A percentile compares a stretch with the other conserved stretches of the same genome.
phyloP scores from a whole-genome alignment of 179 eudicot species.

The Silene coronaria region DNA sequence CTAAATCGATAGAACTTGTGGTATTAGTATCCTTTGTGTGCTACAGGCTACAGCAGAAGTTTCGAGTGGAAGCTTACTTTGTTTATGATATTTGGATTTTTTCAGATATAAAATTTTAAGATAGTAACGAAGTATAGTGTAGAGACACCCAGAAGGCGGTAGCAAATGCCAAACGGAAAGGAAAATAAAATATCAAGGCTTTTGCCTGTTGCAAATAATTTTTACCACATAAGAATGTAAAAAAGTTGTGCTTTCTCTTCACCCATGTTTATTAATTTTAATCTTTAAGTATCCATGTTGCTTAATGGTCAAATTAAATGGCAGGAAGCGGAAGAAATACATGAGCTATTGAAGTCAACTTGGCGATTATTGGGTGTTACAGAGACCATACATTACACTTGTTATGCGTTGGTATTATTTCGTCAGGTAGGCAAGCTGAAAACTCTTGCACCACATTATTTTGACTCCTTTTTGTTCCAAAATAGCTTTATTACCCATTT shows the following conservation, averaged over 20 bases:
- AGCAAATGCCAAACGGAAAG: background rate
- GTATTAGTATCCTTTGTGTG: background rate
- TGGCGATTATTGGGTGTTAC: slow-evolving; percentile 96
- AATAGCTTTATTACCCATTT: background rate
- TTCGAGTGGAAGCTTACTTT: background rate
- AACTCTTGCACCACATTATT: background rate
- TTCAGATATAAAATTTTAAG: background rate
- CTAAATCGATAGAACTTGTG: background rate
- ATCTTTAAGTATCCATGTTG: slow-evolving; percentile 1
- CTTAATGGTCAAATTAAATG: slow-evolving; percentile 17
- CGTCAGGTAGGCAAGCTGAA: slow-evolving; percentile 64
- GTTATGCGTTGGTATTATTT: slow-evolving; percentile 95
- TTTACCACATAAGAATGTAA: background rate
- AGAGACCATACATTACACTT: slow-evolving; percentile 88
- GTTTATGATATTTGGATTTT: slow-evolving; percentile 1
- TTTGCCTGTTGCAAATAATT: background rate
- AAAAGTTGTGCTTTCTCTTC: background rate
- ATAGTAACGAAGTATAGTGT: background rate
- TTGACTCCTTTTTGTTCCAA: background rate
- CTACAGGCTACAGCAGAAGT: background rate
- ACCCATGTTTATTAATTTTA: slow-evolving; percentile 2
- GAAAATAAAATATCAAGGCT: background rate
- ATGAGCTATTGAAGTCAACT: slow-evolving; percentile 94
- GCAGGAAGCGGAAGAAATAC: slow-evolving; percentile 95
- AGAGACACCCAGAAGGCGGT: background rate